Evolutionary conservation across 164 flowering plant genomes (phyloP), one percentile per base, ranked within the genome.

Genomic region (Piper longum): DNA sequence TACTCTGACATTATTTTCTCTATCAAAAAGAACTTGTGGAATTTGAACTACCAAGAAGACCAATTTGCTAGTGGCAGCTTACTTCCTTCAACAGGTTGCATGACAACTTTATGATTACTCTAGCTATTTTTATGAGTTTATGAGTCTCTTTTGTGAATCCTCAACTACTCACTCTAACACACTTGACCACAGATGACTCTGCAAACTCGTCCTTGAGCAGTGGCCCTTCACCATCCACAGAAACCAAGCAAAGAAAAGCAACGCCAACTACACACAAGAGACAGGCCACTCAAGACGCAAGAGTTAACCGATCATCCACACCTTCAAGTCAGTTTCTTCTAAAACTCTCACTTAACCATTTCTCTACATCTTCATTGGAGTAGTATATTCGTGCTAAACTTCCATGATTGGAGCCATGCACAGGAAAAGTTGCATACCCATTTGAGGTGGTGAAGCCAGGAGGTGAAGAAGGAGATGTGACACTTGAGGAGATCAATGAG

Each of bases 391-490:
- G 36, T 26, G 2, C 36, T 26, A 26, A 26, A 26, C 36, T 26
- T 26, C 36, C 36, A 26, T 26, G 36, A 45, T 36, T 19, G 26
- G 41, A 45, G 56, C 43, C 36, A 26, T 26, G 36, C 36, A 26
- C 36, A 26, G 66, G 62, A 64, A 72, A 65, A 57, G 71, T 77
- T 43, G 76, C 65, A 3, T 72, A 75, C 60, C 80, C 80, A 66
- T 77, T 77, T 68, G 76, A 66, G 13, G 54, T 75, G 56, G 80
- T 77, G 67, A 77, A 77, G 63, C 80, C 80, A 0, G 77, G 74
- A 56, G 80, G 78, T 41, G 41, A 55, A 1, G 70, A 77, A 42
- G 80, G 76, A 18, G 78, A 74, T 8, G 74, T 77, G 54, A 77
- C 80, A 42, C 76, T 77, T 13, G 60, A 64, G n/a, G 80, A 77